These are phyloP conservation scores for Capronia epimyces DNA, from an alignment of 2,329 filamentous ascomycete species.

Conservation along the genomic window DNA sequence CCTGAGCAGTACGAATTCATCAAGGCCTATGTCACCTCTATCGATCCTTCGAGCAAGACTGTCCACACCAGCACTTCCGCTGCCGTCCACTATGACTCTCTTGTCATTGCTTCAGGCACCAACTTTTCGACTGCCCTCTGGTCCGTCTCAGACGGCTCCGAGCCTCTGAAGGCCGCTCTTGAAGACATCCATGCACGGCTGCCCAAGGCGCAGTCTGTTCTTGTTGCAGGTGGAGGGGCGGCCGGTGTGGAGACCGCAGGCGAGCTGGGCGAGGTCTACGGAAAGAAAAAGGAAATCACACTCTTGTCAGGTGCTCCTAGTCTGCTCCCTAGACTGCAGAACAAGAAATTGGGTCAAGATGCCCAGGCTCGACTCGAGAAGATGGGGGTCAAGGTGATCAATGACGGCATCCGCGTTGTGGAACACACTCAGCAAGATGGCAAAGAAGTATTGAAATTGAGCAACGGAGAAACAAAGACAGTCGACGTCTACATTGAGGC, in stretches of 20 bases:
- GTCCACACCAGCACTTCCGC: conserved; percentile 40
- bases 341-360: conserved; percentile 33
- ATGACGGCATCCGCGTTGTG: conserved; percentile 36
- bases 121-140: conserved; percentile 38
- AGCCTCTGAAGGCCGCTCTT: conserved; percentile 35
- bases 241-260: conserved; percentile 47
- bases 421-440: conserved; percentile 31
- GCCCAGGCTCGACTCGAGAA: conserved; percentile 45
- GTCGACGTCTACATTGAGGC: conserved; percentile 52
- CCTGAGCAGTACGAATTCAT: conserved; percentile 47
- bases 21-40: conserved; percentile 44
- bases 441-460: conserved; percentile 41
- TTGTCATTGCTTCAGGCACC: conserved; percentile 53
- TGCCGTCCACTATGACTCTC: conserved; percentile 47
- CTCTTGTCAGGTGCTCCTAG: conserved; percentile 40
- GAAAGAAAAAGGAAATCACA: conserved; percentile 37
- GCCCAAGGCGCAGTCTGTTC: conserved; percentile 39
- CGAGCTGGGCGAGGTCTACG: conserved; percentile 43
- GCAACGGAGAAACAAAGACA: conserved; percentile 44
- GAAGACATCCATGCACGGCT: conserved; percentile 35
- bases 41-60: conserved; percentile 42
- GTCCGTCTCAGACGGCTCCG: conserved; percentile 42
- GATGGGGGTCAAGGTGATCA: conserved; percentile 45
- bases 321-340: conserved; percentile 41
- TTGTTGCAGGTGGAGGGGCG: conserved; percentile 47